Conservation (phyloP, 495 filamentous ascomycete species). For the Daldinia decipiens region DNA sequence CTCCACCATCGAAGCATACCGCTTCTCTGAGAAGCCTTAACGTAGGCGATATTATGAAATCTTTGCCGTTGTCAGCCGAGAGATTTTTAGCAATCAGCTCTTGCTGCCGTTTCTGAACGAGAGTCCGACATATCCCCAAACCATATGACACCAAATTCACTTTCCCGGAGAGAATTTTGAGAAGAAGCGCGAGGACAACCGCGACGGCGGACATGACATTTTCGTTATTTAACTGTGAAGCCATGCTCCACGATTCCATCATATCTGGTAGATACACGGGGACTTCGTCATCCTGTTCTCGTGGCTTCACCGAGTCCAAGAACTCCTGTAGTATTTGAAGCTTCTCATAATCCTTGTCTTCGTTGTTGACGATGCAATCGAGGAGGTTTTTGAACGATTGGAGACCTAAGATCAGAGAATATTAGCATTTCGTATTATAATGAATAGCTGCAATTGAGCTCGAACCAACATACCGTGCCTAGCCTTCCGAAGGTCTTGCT, state of each 20-base stretch:
- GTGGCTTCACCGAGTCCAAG: constrained; percentile 72
- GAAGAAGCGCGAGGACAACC: constrained; percentile 77
- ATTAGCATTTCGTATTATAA: constrained; percentile 19
- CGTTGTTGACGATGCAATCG: constrained; percentile 67
- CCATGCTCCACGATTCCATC: constrained; percentile 82
- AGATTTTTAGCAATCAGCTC: constrained; percentile 77
- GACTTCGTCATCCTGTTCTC: constrained; percentile 61
- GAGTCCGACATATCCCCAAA: constrained; percentile 73
- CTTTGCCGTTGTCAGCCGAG: constrained; percentile 76
- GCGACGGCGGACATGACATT: constrained; percentile 76
- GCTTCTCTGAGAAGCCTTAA: constrained; percentile 83
- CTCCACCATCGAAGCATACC: constrained; percentile 82
- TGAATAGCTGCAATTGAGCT: constrained; percentile 7
- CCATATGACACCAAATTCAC: constrained; percentile 78
- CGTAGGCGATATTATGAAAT: constrained; percentile 85
- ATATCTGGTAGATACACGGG: constrained; percentile 74
- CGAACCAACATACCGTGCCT: constrained; percentile 68
- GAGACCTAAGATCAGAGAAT: constrained; percentile 62
- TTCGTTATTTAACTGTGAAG: constrained; percentile 75
- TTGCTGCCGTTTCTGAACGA: constrained; percentile 77
- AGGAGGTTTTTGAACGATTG: constrained; percentile 82
- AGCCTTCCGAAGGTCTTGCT: constrained; percentile 67
- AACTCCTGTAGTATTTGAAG: constrained; percentile 75
- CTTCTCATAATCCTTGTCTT: constrained; percentile 59
- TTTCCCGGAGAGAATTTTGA: constrained; percentile 74